Evolutionary conservation across 139 green algal genomes (phyloP).

Genomic region (Asterochloris erici): DNA sequence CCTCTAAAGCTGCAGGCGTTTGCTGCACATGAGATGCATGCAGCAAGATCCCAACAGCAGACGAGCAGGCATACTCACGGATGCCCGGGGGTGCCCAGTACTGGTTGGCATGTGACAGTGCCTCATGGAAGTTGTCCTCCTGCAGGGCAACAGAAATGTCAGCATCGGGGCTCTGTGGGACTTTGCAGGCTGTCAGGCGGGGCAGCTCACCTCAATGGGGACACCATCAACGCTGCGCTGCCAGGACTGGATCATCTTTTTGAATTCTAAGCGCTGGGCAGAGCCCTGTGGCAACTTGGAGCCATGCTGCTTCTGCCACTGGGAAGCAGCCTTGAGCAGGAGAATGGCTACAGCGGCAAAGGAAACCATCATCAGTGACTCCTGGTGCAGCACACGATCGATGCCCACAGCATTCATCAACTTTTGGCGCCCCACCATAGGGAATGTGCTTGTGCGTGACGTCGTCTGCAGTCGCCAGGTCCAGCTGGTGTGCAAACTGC

Average conservation of each 20-base stretch:
- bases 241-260: constrained; percentile 53
- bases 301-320: constrained; percentile 48
- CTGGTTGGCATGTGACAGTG: constrained; percentile 75
- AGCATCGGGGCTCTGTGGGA: not conserved
- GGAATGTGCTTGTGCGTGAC: constrained; percentile 79
- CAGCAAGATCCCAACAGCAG: constrained; percentile 2
- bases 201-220: constrained; percentile 40
- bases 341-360: constrained; percentile 26
- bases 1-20: constrained; percentile 48
- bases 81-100: constrained; percentile 62
- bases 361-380: no score
- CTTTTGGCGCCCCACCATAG: constrained; percentile 53
- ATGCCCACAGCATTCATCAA: not conserved
- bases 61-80: constrained; percentile 36
- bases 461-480: constrained; percentile 76
- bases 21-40: not conserved
- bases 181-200: not conserved
- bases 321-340: constrained; percentile 55
- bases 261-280: constrained; percentile 66
- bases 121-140: constrained; percentile 92
- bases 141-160: constrained; percentile 23
- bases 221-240: constrained; percentile 54
- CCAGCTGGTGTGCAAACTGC: constrained; percentile 45
- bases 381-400: not conserved
- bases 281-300: constrained; percentile 44